Conservation (phyloP, 2,329 filamentous ascomycete genomes). For the Aspergillus sojae region DNA sequence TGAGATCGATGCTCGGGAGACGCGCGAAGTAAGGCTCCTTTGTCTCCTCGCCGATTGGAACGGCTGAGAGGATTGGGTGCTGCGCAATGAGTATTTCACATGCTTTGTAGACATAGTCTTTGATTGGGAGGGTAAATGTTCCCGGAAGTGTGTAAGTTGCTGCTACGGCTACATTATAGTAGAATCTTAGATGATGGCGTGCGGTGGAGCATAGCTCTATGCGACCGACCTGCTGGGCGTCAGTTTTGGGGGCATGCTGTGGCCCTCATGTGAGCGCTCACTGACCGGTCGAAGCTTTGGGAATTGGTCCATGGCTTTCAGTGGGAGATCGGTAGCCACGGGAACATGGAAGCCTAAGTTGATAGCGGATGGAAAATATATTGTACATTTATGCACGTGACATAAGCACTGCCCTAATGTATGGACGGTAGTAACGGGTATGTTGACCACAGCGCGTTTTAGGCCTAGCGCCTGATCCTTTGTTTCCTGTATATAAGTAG, state of each 20-base stretch:
- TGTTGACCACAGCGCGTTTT: too few relatives aligned
- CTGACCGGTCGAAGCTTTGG: not conserved
- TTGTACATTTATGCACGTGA: not conserved
- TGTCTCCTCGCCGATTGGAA: slow-evolving; percentile 45
- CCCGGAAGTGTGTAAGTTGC: slow-evolving; percentile 40
- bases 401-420: not conserved
- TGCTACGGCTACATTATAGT: slow-evolving; percentile 48
- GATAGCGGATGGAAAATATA: not conserved
- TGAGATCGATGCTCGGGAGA: slow-evolving; percentile 47
- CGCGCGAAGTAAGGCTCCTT: slow-evolving; percentile 48
- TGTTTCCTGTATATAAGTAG: too few relatives aligned
- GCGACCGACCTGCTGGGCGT: slow-evolving; percentile 34
- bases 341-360: not conserved
- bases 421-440: too few relatives aligned
- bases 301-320: not conserved
- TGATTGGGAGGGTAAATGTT: slow-evolving; percentile 25
- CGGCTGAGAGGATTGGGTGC: slow-evolving; percentile 48
- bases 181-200: slow-evolving; percentile 47
- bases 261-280: not conserved
- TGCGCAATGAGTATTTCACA: slow-evolving; percentile 39
- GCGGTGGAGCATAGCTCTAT: slow-evolving; percentile 50
- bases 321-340: not conserved
- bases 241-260: not conserved
- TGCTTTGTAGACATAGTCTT: slow-evolving; percentile 42
- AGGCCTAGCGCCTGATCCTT: too few relatives aligned